Base-by-base conservation (phyloP, 805 yeast genomes). In the Saccharomyces eubayanus region DNA sequence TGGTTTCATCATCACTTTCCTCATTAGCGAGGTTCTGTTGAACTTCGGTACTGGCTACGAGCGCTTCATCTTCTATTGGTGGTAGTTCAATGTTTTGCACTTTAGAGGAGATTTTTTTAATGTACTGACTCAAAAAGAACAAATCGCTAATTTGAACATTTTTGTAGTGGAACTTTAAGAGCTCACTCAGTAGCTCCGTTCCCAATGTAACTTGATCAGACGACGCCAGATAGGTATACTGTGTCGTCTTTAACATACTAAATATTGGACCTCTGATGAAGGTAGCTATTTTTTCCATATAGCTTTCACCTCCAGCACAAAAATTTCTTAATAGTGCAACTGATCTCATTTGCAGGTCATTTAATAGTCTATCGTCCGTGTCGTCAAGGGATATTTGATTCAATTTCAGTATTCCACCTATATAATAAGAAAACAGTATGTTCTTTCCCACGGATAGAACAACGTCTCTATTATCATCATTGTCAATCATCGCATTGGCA, bases 401-500 rank as follows among this genome's bases (percentile, higher is more conserved):
- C 46, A 63, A n/a, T 12, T 49, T 52, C 12, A 67, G 50, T 14
- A 65, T 51, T 30, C 53, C 52, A 1, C 58, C 56, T n/a, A 59
- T 52, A 52, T 57, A 61, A 48, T 62, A 53, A 49, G 57, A 57
- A 28, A 61, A 6, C 24, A 68, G 31, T 30, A 51, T 58, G n/a
- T 50, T 52, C 1, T 48, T 48, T n/a, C 53, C 57, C 9, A 56
- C 28, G 9, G 11, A 16, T n/a, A 49, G 20, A 6, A 66, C 50
- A 14, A 60, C 45, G 21, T 55, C 50, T 45, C 72, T 58, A 45
- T 70, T 70, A 1, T 36, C 31, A 51, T 68, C 67, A 51, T 68
- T 65, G 51, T 70, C 72, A 0, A 66, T 66, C 14, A 70, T 43
- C 30, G 63, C 50, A 52, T 70, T 70, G 0, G 72, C 71, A 11